Base-by-base conservation (phyloP, 1,284 basidiomycete genomes). In the Fomes fomentarius region DNA sequence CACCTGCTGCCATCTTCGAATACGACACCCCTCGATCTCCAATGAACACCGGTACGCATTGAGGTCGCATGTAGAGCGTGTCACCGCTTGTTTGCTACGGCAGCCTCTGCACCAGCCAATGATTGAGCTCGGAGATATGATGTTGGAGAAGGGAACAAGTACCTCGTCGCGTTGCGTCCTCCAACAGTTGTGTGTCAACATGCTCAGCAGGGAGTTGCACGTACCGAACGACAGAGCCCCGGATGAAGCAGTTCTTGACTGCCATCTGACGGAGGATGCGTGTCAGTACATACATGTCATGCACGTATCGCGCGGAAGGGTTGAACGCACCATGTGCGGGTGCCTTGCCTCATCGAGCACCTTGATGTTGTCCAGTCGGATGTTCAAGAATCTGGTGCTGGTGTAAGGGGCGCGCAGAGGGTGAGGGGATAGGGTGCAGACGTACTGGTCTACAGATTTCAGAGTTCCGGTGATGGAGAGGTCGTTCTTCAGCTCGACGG, bases 401-500 rank as follows among this genome's bases (percentile, higher is more conserved):
- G n/a, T n/a, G n/a, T n/a, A n/a, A n/a, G n/a, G n/a, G n/a, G n/a
- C n/a, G n/a, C n/a, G n/a, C n/a, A n/a, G n/a, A n/a, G n/a, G n/a
- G n/a, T n/a, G n/a, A n/a, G 5, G 5, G 25, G 30, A 17, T 17
- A 4, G n/a, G 10, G 21, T 12, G 55, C 12, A 25, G 39, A 80
- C 91, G 63, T 69, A 96, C 94, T 99, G 97, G 79, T 98, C 96
- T 43, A 99, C 96, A 47, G 94, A 96, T 80, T 97, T 98, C 65
- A 99, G 78, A 21, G 94, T 92, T 3, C 97, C 97, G 12, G 93
- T 94, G 71, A 99, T 96, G 17, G 93, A 95, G 50, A 99, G 87
- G 74, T 99, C 96, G 76, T 99, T 99, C 79, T 99, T 99, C 68
- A 99, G 88, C 74, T 99, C 96, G 64, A 99, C 95, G 15, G 94